These are phyloP conservation scores for Sonneratia alba DNA, from an alignment of 345 rosid genomes.

Conservation along the genomic window DNA sequence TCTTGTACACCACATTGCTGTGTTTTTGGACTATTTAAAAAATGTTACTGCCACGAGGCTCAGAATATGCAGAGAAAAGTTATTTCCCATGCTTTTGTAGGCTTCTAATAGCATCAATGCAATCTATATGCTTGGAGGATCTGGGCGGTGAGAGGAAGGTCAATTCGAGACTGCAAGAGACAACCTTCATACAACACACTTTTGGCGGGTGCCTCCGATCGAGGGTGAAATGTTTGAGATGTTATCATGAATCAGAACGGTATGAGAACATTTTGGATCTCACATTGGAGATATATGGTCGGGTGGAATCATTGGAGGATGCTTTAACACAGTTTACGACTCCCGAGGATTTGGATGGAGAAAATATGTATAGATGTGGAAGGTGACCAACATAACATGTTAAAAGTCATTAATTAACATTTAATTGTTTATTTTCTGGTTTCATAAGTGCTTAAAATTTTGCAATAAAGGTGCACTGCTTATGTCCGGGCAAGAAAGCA, in stretches of 20 bases:
- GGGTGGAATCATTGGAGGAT: conserved; percentile 78
- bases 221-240: conserved; percentile 67
- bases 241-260: conserved; percentile 70
- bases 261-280: conserved; percentile 85
- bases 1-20: background rate
- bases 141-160: conserved; percentile 73
- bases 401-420: background rate
- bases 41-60: background rate
- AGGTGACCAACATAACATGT: conserved; percentile 28
- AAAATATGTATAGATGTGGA: conserved; percentile 85
- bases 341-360: conserved; percentile 78
- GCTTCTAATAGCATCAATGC: conserved; percentile 74
- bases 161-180: conserved; percentile 57
- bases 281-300: conserved; percentile 69
- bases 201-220: conserved; percentile 76
- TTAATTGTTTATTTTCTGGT: background rate
- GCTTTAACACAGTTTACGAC: conserved; percentile 76
- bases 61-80: background rate
- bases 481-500: conserved; percentile 77
- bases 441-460: background rate
- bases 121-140: conserved; percentile 71
- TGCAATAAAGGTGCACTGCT: conserved; percentile 49
- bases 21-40: background rate
- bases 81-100: conserved; percentile 20
- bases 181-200: conserved; percentile 75